A percentile compares a stretch with the other conserved stretches of the same genome.
Evolutionary conservation across 306 rosid species (phyloP).

Genomic region (Quercus dentata): DNA sequence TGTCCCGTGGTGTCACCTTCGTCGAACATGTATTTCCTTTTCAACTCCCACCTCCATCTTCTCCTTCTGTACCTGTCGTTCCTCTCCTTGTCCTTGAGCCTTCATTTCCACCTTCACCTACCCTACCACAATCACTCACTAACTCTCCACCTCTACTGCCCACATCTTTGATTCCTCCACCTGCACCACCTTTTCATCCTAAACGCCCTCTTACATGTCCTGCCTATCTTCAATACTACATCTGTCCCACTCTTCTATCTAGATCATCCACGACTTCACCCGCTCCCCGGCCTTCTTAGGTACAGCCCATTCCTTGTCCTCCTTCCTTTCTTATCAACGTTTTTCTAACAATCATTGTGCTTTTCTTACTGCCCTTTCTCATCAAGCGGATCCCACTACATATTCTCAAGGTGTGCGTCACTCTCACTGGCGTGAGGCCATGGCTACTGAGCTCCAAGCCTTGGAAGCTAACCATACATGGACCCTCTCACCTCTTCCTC

Average conservation of each 20-base stretch:
- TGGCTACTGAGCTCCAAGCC: neutral
- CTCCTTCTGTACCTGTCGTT: neutral
- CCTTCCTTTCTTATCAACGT: neutral
- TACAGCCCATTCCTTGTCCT: neutral
- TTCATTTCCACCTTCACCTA: neutral
- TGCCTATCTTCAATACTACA: neutral
- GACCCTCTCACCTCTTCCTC: neutral
- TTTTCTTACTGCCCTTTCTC: neutral
- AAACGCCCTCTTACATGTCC: neutral
- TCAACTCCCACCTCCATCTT: neutral
- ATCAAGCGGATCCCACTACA: neutral
- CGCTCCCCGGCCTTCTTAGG: neutral
- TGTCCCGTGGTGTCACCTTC: neutral
- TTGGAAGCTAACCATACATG: neutral
- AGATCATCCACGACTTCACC: neutral
- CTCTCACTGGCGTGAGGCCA: neutral
- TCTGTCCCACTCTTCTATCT: neutral
- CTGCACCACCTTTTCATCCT: neutral
- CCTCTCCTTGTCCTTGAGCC: neutral
- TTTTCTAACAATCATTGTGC: too few relatives aligned
- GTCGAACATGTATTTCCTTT: neutral
- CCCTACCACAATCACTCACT: too few relatives aligned
- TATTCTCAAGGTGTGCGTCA: neutral
- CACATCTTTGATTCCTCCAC: neutral
- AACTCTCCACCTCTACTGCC: neutral